Base-by-base conservation (phyloP, 192 early-diverging fungal genomes). In the Entomortierella lignicola region DNA sequence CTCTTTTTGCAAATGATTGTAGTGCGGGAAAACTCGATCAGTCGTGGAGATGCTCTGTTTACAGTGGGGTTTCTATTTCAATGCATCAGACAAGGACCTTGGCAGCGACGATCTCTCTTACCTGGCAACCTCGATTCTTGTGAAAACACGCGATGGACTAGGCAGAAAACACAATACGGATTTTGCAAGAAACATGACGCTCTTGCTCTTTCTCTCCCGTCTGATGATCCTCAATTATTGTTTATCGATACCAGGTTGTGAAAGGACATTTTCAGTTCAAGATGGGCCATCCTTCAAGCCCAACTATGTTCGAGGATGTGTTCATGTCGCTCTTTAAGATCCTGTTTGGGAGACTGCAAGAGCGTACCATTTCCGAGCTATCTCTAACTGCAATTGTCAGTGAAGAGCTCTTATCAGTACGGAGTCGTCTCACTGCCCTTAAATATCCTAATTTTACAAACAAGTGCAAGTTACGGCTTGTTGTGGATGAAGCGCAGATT, bases 1-100 rank as follows among this genome's bases (percentile, higher is more conserved):
- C 26, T 60, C 15, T 60, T 25, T 60, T 60, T 13, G 13, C 21
- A 17, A 42, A 4, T 60, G 32, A 42, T 42, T 31, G 43, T 34
- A 30, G 8, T 69, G 67, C 37, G 67, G 67, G 25, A 60, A 69
- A 32, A 69, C 67, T 60, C 67, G 67, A 12, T 60, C 67, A 10
- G 31, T 69, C 43, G 30, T 69, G 7, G 57, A 71, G 68, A 55
- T 62, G 42, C 68, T 71, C 42, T 71, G 68, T 62, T 26, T 69
- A 1, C 67, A 69, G 37, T 69, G 67, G 58, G 67, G 67, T 32
- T 69, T 69, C 58, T 69, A 69, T 34, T 69, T 60, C 51, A 60
- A 69, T 39, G 67, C 67, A 23, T 27, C 67, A 20, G 26, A 52
- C 8, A 51, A 37, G 18, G 66, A 68, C 34, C 42, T 51, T 37